Conservation (phyloP, 495 filamentous ascomycete genomes). For the Penicillium steckii region DNA sequence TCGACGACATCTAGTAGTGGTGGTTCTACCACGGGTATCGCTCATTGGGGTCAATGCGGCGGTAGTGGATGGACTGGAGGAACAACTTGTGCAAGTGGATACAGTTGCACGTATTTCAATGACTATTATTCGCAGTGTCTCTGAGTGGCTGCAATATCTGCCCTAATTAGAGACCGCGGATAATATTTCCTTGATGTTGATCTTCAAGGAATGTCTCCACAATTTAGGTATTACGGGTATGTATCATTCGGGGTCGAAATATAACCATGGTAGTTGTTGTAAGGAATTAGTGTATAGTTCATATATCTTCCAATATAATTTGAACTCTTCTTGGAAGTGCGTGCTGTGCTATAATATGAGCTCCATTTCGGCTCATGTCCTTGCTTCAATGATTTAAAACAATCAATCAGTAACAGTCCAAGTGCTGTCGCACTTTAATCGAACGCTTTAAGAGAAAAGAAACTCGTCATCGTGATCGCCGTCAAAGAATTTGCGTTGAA, state of each 20-base stretch:
- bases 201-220: too few relatives aligned
- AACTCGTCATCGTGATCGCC: constrained; percentile 16
- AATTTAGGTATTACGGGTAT: too few relatives aligned
- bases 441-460: constrained; percentile 7
- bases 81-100: constrained; percentile 40
- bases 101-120: constrained; percentile 48
- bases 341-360: too few relatives aligned
- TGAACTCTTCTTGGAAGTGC: too few relatives aligned
- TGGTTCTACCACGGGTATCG: constrained; percentile 25
- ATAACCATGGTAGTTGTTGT: too few relatives aligned
- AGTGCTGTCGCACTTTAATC: neutral
- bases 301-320: too few relatives aligned
- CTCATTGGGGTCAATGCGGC: constrained; percentile 53
- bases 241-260: too few relatives aligned
- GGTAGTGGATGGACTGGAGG: constrained; percentile 48
- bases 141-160: neutral
- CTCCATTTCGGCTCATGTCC: too few relatives aligned
- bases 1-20: constrained; percentile 28
- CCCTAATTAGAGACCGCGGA: neutral
- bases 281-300: too few relatives aligned
- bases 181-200: neutral
- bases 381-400: neutral
- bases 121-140: constrained; percentile 53
- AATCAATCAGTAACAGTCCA: neutral
- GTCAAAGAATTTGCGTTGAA: neutral